A percentile compares a stretch with the other conserved stretches of the same genome.
phyloP scores from a whole-genome alignment of 2,329 filamentous ascomycete genomes.

The Alternaria novae-zelandiae region DNA sequence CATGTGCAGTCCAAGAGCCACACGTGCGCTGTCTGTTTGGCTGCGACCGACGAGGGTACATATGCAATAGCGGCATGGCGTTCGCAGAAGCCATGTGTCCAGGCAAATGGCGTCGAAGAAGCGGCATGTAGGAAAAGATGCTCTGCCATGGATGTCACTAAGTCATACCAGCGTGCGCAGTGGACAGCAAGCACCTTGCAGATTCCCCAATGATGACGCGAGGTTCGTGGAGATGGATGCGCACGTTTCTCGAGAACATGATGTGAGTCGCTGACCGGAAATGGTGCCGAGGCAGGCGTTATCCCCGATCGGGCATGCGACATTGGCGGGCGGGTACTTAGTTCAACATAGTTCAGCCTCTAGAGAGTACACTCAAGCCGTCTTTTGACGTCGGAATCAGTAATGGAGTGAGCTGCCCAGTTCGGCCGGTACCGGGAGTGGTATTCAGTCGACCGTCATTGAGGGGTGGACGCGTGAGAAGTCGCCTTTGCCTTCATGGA shows the following conservation, averaged over 20 bases:
- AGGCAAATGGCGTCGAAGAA: slow-evolving; percentile 8
- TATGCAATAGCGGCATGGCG: slow-evolving; percentile 6
- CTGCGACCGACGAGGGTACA: slow-evolving; percentile 1
- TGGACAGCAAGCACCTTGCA: not conserved
- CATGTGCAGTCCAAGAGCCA: not conserved
- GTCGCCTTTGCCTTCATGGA: not conserved
- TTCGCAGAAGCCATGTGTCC: not conserved
- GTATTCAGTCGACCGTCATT: not conserved
- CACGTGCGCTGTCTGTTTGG: slow-evolving; percentile 21
- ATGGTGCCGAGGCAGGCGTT: slow-evolving; percentile 4
- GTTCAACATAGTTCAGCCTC: not conserved
- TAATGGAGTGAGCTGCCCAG: not conserved
- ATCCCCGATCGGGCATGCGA: slow-evolving; percentile 11
- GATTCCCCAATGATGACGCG: slow-evolving; percentile 9
- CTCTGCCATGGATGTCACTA: slow-evolving; percentile 9
- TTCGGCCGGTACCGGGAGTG: not conserved
- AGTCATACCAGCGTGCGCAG: not conserved
- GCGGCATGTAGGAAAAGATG: slow-evolving; percentile 14
- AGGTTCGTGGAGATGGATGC: not conserved
- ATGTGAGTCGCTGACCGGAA: slow-evolving; percentile 24
- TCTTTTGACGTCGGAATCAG: not conserved
- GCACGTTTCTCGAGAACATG: slow-evolving; percentile 20
- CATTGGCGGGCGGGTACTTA: not conserved
- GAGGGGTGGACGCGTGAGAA: not conserved
- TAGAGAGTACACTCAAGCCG: not conserved